Conservation (phyloP, 441 rosid genomes). For the Bruguiera hainesii region DNA sequence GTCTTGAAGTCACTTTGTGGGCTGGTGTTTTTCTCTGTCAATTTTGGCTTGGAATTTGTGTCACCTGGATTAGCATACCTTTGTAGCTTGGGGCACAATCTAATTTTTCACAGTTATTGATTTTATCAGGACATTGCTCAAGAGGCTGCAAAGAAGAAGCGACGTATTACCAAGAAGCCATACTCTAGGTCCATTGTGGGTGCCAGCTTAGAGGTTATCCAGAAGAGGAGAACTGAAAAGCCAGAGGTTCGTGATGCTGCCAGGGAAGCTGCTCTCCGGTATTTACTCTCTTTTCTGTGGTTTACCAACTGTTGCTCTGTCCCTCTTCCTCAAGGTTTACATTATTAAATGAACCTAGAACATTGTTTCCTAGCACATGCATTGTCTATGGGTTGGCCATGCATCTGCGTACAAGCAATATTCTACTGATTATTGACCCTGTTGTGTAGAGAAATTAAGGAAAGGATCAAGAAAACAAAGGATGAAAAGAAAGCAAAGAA, state of each 20-base stretch:
- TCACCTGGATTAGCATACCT: no score
- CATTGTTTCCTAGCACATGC: background rate
- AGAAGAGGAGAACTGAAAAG: constrained; percentile 80
- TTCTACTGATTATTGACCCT: background rate
- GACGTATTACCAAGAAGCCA: constrained; percentile 75
- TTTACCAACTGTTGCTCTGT: no score
- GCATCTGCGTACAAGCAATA: background rate
- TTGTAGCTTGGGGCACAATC: background rate
- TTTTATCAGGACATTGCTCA: constrained; percentile 61
- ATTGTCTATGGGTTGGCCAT: no score
- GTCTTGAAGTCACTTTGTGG: no score
- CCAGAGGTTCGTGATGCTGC: constrained; percentile 94
- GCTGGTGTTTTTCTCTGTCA: no score
- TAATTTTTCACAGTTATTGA: background rate
- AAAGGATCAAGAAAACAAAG: constrained; percentile 83
- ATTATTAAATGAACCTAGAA: no score
- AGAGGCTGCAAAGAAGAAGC: constrained; percentile 77
- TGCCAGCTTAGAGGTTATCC: constrained; percentile 77
- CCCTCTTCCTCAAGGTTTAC: no score
- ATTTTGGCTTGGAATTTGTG: no score
- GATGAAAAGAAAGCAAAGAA: constrained; percentile 95
- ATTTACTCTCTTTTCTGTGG: constrained; percentile 7
- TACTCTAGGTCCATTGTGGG: constrained; percentile 88
- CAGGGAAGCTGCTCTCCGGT: constrained; percentile 85
- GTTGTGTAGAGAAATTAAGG: constrained; percentile 66